Evolutionary conservation across 2,329 filamentous ascomycete genomes (phyloP), one percentile per base, ranked within the genome.

Genomic region (Macrophomina pseudophaseolina): DNA sequence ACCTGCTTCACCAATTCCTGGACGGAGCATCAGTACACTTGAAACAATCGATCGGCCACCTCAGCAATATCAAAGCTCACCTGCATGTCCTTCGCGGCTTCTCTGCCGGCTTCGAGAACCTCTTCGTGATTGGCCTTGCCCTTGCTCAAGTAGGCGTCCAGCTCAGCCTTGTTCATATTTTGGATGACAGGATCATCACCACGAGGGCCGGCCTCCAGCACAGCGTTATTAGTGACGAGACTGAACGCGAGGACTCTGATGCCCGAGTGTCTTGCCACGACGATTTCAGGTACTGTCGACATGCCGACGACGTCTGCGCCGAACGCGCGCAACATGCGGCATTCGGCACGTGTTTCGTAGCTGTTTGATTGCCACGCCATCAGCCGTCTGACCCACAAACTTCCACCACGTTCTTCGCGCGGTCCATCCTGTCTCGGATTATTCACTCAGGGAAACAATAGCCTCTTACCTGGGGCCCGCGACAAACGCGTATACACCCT

Each of bases 271-370:
- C 88, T 82, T 38, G 88, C 88, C 16, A 88, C 86, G 59, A 90
- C 84, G 63, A 90, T 88, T 73, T 91, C 88, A 7, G 88, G 88
- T 33, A 90, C 87, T 0, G 88, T 90, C 38, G 86, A 89, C 88
- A 91, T 90, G 14, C 88, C 88, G 1, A 90, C 88, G n/a, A 90
- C 79, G 72, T 90, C 88, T n/a, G 87, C 88, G 6, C 88, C 88
- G 6, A 90, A 76, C 56, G 80, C 80, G 46, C 82, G 81, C 67
- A 90, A 80, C 83, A 90, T 84, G 18, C 87, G 83, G 72, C 87
- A 89, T 74, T 90, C 88, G 0, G 87, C 87, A 68, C 88, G 80
- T 2, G 88, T 90, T 73, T 90, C 88, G 73, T 89, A 90, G 58
- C 84, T 86, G 64, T 59, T 23, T 63, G 58, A 66, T 68, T 28